These are phyloP conservation scores for Penicillium silybi DNA, from an alignment of 495 filamentous ascomycete genomes.

Conservation along the genomic window DNA sequence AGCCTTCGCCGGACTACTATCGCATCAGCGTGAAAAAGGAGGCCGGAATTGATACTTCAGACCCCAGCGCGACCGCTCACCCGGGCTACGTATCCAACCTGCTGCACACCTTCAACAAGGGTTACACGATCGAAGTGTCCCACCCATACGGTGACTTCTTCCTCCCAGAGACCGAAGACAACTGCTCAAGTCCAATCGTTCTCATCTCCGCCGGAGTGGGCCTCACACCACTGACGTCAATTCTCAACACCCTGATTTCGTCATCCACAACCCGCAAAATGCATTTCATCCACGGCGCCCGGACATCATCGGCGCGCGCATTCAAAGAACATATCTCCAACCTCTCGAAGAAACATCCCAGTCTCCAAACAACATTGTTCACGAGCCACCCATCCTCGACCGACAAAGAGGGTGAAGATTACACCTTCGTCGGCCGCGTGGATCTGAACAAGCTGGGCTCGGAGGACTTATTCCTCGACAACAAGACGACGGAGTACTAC, in stretches of 20 bases:
- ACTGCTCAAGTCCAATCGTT: slow-evolving; percentile 48
- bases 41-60: slow-evolving; percentile 40
- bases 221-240: slow-evolving; percentile 62
- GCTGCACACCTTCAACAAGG: slow-evolving; percentile 56
- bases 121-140: slow-evolving; percentile 58
- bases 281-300: slow-evolving; percentile 60
- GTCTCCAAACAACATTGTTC: slow-evolving; percentile 39
- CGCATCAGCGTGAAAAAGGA: slow-evolving; percentile 71
- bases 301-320: slow-evolving; percentile 36
- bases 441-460: slow-evolving; percentile 50
- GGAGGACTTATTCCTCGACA: slow-evolving; percentile 50
- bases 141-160: slow-evolving; percentile 71
- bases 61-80: slow-evolving; percentile 39
- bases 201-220: slow-evolving; percentile 70
- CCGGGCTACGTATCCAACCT: slow-evolving; percentile 70
- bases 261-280: slow-evolving; percentile 41
- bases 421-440: slow-evolving; percentile 52
- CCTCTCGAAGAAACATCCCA: slow-evolving; percentile 36
- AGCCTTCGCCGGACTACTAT: slow-evolving; percentile 54
- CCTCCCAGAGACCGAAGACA: slow-evolving; percentile 34
- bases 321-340: slow-evolving; percentile 46
- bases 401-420: slow-evolving; percentile 53
- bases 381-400: slow-evolving; percentile 29
- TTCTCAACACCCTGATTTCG: slow-evolving; percentile 55
- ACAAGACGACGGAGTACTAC: slow-evolving; percentile 58